These are phyloP conservation scores for Monilinia fructigena DNA, from an alignment of 2,329 filamentous ascomycete species.

Conservation along the genomic window DNA sequence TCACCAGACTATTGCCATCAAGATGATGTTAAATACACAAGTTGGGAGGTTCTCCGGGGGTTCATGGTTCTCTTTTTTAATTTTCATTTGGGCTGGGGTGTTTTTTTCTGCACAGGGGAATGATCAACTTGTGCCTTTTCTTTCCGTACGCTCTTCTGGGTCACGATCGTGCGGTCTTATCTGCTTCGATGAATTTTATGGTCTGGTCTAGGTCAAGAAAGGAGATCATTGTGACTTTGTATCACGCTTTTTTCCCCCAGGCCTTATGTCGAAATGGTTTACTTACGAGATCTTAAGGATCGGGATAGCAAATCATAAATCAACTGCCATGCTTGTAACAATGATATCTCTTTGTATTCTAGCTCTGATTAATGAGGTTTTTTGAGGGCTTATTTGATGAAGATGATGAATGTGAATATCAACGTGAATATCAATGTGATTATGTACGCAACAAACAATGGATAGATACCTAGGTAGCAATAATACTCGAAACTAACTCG, in stretches of 20 bases:
- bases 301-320: conserved; percentile 22
- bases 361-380: conserved; percentile 36
- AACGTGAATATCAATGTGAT: too few relatives aligned
- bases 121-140: conserved; percentile 29
- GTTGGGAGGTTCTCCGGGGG: conserved; percentile 25
- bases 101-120: conserved; percentile 34
- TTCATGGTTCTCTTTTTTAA: conserved; percentile 30
- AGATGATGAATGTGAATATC: not conserved
- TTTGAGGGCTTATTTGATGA: not conserved
- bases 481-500: too few relatives aligned
- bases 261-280: not conserved
- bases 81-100: conserved; percentile 37
- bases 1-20: conserved; percentile 17
- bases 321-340: conserved; percentile 35
- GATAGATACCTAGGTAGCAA: too few relatives aligned
- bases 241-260: conserved; percentile 23
- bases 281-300: not conserved
- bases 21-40: conserved; percentile 21
- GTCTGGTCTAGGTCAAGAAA: conserved; percentile 12
- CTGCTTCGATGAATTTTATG: conserved; percentile 12
- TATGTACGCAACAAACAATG: too few relatives aligned
- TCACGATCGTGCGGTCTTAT: conserved; percentile 15
- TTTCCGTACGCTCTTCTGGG: conserved; percentile 24
- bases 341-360: conserved; percentile 39
- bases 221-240: conserved; percentile 21